These are phyloP conservation scores for Debaryomyces tyrocola DNA, from an alignment of 805 yeast genomes.

Conservation along the genomic window DNA sequence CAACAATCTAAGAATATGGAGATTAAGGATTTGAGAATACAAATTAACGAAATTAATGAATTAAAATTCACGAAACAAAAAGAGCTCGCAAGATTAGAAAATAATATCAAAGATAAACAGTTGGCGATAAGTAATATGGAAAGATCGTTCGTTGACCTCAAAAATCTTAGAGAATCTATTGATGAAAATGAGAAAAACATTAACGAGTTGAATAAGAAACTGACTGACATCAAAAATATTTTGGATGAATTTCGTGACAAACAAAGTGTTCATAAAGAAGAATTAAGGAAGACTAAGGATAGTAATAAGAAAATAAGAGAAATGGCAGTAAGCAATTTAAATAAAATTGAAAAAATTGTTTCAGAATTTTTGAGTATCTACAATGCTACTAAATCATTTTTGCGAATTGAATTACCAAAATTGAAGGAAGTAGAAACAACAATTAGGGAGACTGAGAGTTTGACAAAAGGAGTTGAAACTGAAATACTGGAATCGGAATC, in stretches of 20 bases:
- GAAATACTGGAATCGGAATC: conserved; percentile 23
- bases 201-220: conserved; percentile 7
- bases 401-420: conserved; percentile 15
- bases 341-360: neutral
- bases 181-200: conserved; percentile 28
- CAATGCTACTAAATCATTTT: conserved; percentile 17
- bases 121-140: conserved; percentile 55
- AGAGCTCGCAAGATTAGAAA: conserved; percentile 48
- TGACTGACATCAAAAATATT: neutral
- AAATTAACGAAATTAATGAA: conserved; percentile 29
- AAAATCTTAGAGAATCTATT: conserved; percentile 38
- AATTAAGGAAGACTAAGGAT: neutral
- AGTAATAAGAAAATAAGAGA: neutral
- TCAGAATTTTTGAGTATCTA: conserved; percentile 1
- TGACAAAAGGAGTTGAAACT: conserved; percentile 8
- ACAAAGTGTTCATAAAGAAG: neutral
- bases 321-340: neutral
- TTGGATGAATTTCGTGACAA: neutral
- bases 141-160: conserved; percentile 47
- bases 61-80: conserved; percentile 46
- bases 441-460: conserved; percentile 21
- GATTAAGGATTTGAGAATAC: conserved; percentile 41
- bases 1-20: conserved; percentile 38
- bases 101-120: conserved; percentile 51
- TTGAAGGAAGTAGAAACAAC: conserved; percentile 23